phyloP scores from a whole-genome alignment of 148 eudicot species.

The Camellia japonica region DNA sequence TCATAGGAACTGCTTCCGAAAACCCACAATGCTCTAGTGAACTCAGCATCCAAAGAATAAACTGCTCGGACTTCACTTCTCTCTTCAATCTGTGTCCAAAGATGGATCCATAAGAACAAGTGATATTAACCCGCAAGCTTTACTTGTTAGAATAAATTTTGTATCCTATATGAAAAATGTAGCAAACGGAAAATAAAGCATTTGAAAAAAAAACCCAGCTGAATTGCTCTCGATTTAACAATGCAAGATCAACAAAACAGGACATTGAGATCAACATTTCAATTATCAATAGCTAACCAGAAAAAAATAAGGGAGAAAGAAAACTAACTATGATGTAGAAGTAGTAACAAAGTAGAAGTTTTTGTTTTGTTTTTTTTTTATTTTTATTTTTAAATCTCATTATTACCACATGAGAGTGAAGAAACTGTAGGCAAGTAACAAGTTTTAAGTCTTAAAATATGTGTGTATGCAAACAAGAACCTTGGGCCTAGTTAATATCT shows the following conservation, averaged over 20 bases:
- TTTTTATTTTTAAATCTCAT: no score
- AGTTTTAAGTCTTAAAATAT: no score
- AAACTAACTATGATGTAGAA: not conserved
- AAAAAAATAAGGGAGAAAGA: not conserved
- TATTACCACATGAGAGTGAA: no score
- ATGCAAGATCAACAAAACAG: not conserved
- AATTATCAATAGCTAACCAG: not conserved
- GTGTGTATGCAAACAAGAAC: not conserved
- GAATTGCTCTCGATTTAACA: not conserved
- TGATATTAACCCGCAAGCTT: not conserved
- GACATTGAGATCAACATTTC: not conserved
- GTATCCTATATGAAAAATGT: not conserved
- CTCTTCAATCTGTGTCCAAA: conserved; percentile 57
- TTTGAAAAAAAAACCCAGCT: not conserved
- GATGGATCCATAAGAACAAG: not conserved
- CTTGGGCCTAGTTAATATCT: not conserved
- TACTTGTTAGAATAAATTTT: not conserved
- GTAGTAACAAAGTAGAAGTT: no score
- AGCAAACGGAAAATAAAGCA: not conserved
- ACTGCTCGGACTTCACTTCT: conserved; percentile 56
- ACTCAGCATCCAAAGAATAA: conserved; percentile 77
- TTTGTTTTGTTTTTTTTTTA: not conserved
- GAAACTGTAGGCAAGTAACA: not conserved
- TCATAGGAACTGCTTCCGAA: conserved; percentile 80
- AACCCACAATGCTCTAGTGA: conserved; percentile 79